Base-by-base conservation (phyloP, 2,329 filamentous ascomycete species). In the Arachnomyces sp. region DNA sequence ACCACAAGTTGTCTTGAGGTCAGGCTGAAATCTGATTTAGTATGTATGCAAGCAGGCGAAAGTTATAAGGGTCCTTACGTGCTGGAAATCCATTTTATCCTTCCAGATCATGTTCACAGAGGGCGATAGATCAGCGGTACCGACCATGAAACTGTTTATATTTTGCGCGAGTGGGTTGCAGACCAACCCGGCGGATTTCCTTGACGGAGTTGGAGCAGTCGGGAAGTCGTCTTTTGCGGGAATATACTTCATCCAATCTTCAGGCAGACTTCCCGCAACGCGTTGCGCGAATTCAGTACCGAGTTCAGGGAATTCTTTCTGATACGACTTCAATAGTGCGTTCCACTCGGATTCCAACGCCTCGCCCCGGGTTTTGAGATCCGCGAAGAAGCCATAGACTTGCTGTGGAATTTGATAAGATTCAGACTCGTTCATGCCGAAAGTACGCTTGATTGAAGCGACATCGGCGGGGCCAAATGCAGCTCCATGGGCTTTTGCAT, bases 401-500 rank as follows among this genome's bases (percentile, higher is more conserved):
- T 65, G 55, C 1, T 76, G 56, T 2, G 59, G 54, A 28, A 77
- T 55, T 16, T 65, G 56, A 42, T 73, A 74, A 39, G 62, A 57
- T 44, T 69, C 56, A 0, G 72, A 67, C 0, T 72, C 65, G 44
- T 77, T 61, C 48, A 77, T 68, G 3, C 69, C 71, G 32, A 67
- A 66, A 3, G 55, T 55, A 31, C 55, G 63, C 63, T 80, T 80
- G 56, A 77, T 70, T n/a, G 69, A 61, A 1, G 64, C 68, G 2
- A 81, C 71, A 38, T 75, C 73, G 1, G 72, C 65, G 1, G 63
- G 56, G 4, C 74, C 76, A 31, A 77, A 74, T 1, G 77, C 73
- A 8, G 70, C 76, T 15, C 76, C 76, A 45, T 81, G 78, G 1
- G 76, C 72, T 14, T 68, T 68, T 3, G 75, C 74, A 11, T 73